Conservation (phyloP, 345 rosid genomes). For the Salix arbutifolia region DNA sequence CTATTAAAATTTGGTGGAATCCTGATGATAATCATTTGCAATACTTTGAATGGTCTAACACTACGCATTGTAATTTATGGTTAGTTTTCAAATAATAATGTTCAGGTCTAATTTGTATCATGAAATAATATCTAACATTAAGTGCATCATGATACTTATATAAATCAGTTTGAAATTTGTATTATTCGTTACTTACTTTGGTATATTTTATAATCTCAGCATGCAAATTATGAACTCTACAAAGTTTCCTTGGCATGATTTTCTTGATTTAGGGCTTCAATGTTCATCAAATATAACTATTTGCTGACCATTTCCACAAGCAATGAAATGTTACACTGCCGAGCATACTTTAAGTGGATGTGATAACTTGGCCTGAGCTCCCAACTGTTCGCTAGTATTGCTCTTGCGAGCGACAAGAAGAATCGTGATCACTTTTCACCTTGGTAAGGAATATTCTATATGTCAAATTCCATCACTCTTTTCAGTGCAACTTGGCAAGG, state of each 20-base stretch:
- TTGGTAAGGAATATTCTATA: background rate
- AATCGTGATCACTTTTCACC: background rate
- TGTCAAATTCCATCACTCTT: background rate
- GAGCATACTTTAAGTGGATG: background rate
- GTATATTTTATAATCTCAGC: too few relatives aligned
- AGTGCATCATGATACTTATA: too few relatives aligned
- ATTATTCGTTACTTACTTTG: too few relatives aligned
- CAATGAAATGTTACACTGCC: background rate
- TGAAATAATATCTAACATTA: too few relatives aligned
- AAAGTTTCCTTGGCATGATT: background rate
- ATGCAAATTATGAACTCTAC: too few relatives aligned
- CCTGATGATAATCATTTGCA: too few relatives aligned
- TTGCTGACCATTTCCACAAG: background rate
- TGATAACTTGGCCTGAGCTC: background rate
- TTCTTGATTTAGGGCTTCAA: background rate
- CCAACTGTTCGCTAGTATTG: background rate
- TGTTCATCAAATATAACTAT: background rate
- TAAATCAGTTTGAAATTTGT: too few relatives aligned
- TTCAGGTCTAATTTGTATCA: too few relatives aligned
- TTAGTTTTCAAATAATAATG: too few relatives aligned
- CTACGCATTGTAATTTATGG: too few relatives aligned
- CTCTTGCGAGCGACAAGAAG: background rate
- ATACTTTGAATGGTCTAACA: too few relatives aligned
- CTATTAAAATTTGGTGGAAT: too few relatives aligned
- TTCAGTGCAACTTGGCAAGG: background rate